These are phyloP conservation scores for Tolypocladium tropicale DNA, from an alignment of 2,329 filamentous ascomycete species.

Conservation along the genomic window DNA sequence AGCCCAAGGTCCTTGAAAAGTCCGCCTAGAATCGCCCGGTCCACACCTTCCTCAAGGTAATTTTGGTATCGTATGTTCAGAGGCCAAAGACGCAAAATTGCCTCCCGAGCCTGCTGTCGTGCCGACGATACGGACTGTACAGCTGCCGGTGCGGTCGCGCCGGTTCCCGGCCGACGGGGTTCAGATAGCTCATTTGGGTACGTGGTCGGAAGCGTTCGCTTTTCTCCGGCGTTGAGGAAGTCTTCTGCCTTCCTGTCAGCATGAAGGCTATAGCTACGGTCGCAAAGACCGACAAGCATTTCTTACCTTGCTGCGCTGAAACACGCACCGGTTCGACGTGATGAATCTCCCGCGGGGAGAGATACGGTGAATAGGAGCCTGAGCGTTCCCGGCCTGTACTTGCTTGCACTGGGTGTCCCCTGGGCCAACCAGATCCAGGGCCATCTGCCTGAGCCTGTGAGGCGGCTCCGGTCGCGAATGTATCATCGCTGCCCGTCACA, in stretches of 20 bases:
- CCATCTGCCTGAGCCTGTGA: not conserved
- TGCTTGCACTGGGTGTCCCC: not conserved
- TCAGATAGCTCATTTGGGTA: not conserved
- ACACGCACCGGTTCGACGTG: not conserved
- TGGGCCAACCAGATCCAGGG: no score
- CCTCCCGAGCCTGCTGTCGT: conserved; percentile 52
- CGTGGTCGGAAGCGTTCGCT: not conserved
- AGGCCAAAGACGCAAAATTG: conserved; percentile 53
- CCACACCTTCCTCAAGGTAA: conserved; percentile 63
- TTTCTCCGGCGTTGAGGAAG: not conserved
- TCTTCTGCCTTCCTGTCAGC: not conserved
- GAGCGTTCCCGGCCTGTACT: conserved; percentile 29
- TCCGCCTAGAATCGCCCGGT: conserved; percentile 47
- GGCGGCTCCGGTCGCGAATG: not conserved
- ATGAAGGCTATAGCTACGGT: not conserved
- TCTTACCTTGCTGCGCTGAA: not conserved
- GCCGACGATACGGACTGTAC: conserved; percentile 19
- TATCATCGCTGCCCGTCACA: not conserved
- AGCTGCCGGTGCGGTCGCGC: not conserved
- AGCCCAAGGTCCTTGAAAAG: conserved; percentile 63
- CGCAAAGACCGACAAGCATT: conserved; percentile 3
- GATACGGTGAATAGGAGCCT: conserved; percentile 41
- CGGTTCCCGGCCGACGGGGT: not conserved
- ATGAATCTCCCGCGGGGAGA: conserved; percentile 38
- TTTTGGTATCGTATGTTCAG: conserved; percentile 64